Evolutionary conservation across 2,329 filamentous ascomycete species (phyloP).

Genomic region (Aspergillus sp.): DNA sequence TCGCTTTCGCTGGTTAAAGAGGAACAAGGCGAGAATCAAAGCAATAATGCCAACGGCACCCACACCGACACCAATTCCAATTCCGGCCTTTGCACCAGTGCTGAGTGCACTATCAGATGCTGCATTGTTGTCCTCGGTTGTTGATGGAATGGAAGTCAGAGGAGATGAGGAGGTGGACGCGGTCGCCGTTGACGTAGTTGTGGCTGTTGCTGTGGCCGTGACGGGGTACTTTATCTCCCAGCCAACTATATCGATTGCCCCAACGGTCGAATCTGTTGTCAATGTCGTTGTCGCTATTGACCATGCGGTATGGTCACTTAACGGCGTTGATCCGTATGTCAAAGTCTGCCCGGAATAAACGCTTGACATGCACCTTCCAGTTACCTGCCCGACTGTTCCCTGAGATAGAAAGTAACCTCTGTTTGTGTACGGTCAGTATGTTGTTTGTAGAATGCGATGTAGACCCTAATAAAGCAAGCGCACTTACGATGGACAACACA

Average conservation of each 20-base stretch:
- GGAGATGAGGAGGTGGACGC: not conserved
- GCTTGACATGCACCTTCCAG: conserved; percentile 1
- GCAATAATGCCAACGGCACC: not conserved
- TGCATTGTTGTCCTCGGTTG: not conserved
- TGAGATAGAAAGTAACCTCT: conserved; percentile 3
- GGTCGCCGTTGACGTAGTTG: not conserved
- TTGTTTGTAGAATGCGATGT: too few species aligned
- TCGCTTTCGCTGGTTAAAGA: not conserved
- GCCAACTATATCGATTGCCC: conserved; percentile 7
- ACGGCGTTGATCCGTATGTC: conserved; percentile 8
- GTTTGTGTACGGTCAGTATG: not conserved
- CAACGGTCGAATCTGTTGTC: not conserved
- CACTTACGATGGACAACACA: conserved; percentile 13
- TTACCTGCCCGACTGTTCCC: not conserved
- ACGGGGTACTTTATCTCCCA: conserved; percentile 6
- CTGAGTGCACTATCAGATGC: not conserved
- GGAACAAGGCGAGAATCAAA: not conserved
- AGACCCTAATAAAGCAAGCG: accelerated
- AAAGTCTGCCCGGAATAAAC: conserved; percentile 9
- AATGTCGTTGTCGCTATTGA: conserved; percentile 2
- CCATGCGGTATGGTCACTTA: not conserved
- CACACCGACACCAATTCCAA: conserved; percentile 8
- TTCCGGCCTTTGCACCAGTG: conserved; percentile 3
- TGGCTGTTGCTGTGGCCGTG: not conserved
- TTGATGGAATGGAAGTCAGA: not conserved